These are phyloP conservation scores for Aureobasidium zeae DNA, from an alignment of 2,329 filamentous ascomycete species.

Conservation along the genomic window DNA sequence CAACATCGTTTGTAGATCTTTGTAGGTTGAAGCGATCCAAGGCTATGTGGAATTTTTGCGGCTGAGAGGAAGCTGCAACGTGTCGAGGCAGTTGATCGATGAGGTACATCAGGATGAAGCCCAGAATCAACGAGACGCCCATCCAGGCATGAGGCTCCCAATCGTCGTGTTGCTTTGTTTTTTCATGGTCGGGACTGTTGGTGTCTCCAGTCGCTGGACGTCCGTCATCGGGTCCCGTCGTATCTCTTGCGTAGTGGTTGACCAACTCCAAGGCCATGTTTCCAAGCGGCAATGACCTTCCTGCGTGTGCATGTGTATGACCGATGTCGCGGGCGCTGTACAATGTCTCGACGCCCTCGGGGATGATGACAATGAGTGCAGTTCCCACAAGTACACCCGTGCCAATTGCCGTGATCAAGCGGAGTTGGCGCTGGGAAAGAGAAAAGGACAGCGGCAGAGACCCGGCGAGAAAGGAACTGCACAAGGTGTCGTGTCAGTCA, in stretches of 20 bases:
- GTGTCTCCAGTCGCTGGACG: neutral
- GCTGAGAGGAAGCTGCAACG: conserved; percentile 47
- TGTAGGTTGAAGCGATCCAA: conserved; percentile 46
- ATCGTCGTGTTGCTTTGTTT: conserved; percentile 23
- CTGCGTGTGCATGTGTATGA: conserved; percentile 20
- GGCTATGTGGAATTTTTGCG: conserved; percentile 74
- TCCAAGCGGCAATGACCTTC: neutral
- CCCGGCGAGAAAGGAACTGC: conserved; percentile 86
- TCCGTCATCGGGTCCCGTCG: conserved; percentile 27
- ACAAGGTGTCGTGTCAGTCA: neutral
- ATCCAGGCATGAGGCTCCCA: conserved; percentile 65
- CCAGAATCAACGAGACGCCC: conserved; percentile 74
- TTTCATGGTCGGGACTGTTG: neutral
- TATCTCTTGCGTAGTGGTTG: conserved; percentile 1
- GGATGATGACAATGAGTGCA: conserved; percentile 92
- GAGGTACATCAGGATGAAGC: conserved; percentile 94
- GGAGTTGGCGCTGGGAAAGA: conserved; percentile 75
- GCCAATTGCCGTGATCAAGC: conserved; percentile 82
- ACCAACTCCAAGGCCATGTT: neutral
- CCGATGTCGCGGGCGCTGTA: conserved; percentile 45
- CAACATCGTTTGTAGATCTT: conserved; percentile 8
- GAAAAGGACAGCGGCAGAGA: conserved; percentile 82
- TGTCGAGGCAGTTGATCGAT: conserved; percentile 78
- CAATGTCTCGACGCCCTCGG: conserved; percentile 87
- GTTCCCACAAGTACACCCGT: conserved; percentile 92